phyloP scores from a whole-genome alignment of 2,329 filamentous ascomycete genomes.

The Fonsecaea nubica region DNA sequence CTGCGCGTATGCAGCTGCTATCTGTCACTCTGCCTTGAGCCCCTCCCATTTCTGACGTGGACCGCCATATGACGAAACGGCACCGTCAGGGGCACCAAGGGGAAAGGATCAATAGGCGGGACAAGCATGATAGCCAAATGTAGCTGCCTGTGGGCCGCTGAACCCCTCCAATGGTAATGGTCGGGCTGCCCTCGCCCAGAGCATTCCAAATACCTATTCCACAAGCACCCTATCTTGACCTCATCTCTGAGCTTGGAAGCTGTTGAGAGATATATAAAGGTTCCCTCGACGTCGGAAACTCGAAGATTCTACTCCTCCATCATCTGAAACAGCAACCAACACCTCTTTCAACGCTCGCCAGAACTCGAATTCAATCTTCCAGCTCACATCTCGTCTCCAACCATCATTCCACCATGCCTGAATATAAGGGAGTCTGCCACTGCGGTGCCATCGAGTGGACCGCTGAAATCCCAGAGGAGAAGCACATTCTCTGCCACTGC shows the following conservation, averaged over 20 bases:
- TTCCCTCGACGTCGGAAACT: neutral
- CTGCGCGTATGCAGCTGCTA: neutral
- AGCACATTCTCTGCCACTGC: constrained; percentile 60
- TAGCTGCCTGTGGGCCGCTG: neutral
- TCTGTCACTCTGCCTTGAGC: neutral
- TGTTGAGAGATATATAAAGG: constrained; percentile 8
- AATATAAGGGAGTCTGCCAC: constrained; percentile 60
- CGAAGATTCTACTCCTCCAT: neutral
- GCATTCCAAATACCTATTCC: constrained; percentile 18
- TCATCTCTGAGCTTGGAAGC: neutral
- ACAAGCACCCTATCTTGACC: constrained; percentile 17
- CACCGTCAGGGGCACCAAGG: neutral
- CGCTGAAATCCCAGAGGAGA: constrained; percentile 56
- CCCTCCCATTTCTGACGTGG: neutral
- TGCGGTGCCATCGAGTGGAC: constrained; percentile 62
- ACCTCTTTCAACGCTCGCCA: neutral
- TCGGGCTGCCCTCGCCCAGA: neutral
- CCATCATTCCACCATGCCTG: constrained; percentile 23
- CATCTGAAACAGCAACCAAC: neutral
- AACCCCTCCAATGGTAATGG: neutral
- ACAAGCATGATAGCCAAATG: constrained; percentile 10
- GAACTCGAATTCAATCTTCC: no score
- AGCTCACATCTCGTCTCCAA: neutral
- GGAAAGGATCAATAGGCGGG: constrained; percentile 12
- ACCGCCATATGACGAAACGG: neutral